Evolutionary conservation across 805 yeast species (phyloP), one percentile per base, ranked within the genome.

Genomic region (Lipomyces lipofer): DNA sequence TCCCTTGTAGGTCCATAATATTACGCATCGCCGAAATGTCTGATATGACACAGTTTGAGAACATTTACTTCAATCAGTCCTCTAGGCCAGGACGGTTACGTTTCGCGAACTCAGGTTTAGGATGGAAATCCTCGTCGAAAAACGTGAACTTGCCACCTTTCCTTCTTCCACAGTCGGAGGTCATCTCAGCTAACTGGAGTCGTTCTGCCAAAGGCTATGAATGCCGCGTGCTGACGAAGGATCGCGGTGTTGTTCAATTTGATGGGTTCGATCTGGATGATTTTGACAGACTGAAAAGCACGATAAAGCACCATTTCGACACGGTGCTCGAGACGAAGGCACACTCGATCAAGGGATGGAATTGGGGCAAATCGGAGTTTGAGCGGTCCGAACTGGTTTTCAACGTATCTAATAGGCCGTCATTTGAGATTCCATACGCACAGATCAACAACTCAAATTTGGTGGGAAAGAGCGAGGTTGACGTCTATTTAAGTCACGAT

Each of bases 301-400:
- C 91, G 62, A 76, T 94, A 63, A 90, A 86, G 67, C 77, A 90
- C 63, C 80, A 86, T 66, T 88, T 90, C 71, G 77, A 76, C 52
- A 75, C 88, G 40, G 80, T 80, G 52, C 77, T 94, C 54, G 98
- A 94, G 64, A 85, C 80, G 59, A 82, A 78, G 65, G 98, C 92
- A 65, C 99, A 94, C 71, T 86, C 97, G 3, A 75, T 94, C 61
- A 82, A 97, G 73, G 99, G 99, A 29, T 94, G 99, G 99, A 94
- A 94, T 72, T 94, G 99, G 99, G 99, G 99, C 51, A 83, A 85
- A 60, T 78, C 92, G 13, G 96, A 91, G 69, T 81, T 94, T 68
- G 96, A 95, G 19, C 81, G 96, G 69, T 88, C 89, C 64, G 99
- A 94, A 70, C 75, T 94, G 69, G 81, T 88, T 27, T 91, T 94